Conservation (phyloP, 805 yeast genomes). For the Candida ovalis region DNA sequence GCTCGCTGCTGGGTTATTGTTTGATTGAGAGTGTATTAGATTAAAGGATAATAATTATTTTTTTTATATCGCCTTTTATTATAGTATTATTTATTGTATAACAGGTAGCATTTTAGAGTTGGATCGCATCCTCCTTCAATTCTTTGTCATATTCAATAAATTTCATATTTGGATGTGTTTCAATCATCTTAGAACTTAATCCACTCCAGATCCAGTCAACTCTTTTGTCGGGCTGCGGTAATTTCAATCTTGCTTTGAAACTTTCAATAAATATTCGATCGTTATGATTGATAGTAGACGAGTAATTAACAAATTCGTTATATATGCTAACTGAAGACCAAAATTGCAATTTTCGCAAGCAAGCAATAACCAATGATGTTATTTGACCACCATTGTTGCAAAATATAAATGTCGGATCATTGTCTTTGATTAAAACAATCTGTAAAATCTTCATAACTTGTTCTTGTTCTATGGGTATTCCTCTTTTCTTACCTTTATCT, state of each 20-base stretch:
- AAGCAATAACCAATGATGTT: constrained; percentile 80
- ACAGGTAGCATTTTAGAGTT: constrained; percentile 6
- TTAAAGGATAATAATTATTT: background rate
- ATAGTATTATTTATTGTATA: background rate
- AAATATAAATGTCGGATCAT: constrained; percentile 76
- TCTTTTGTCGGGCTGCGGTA: constrained; percentile 39
- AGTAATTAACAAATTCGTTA: constrained; percentile 76
- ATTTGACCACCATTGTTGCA: constrained; percentile 89
- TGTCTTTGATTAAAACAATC: constrained; percentile 51
- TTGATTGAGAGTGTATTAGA: constrained; percentile 25
- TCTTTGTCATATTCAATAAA: constrained; percentile 19
- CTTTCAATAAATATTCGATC: constrained; percentile 83
- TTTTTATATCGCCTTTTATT: background rate
- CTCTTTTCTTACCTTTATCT: constrained; percentile 78
- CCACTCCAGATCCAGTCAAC: constrained; percentile 70
- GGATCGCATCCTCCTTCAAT: constrained; percentile 16
- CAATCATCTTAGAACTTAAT: constrained; percentile 52
- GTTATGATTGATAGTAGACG: constrained; percentile 73
- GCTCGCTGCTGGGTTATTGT: constrained; percentile 77
- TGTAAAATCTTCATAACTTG: constrained; percentile 60
- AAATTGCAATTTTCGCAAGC: constrained; percentile 73
- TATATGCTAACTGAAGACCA: constrained; percentile 90
- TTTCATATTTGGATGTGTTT: constrained; percentile 50
- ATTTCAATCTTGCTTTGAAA: constrained; percentile 59
- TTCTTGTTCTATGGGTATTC: constrained; percentile 72